These are phyloP conservation scores for Calamus simplicifolius DNA, from an alignment of 176 grass and related monocot genomes.

Conservation along the genomic window DNA sequence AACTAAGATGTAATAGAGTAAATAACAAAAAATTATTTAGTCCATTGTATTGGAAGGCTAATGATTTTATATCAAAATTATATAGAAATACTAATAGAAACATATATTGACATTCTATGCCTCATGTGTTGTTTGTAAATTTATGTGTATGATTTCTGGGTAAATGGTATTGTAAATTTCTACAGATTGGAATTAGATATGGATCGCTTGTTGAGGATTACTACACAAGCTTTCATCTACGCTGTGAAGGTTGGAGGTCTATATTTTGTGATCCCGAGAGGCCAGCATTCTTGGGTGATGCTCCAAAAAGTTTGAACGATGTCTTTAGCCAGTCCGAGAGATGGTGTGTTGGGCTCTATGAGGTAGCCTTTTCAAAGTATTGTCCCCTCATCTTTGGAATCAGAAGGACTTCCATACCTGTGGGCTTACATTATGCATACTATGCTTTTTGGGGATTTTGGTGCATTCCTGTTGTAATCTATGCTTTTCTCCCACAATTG, in stretches of 20 bases:
- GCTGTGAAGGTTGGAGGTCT: conserved; percentile 35
- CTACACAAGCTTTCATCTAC: conserved; percentile 27
- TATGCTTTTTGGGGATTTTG: conserved; percentile 21
- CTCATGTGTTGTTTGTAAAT: no score
- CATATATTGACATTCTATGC: no score
- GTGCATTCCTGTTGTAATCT: conserved; percentile 18
- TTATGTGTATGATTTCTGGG: background rate
- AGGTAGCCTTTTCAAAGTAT: conserved; percentile 26
- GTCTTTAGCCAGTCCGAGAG: conserved; percentile 29
- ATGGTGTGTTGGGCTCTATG: conserved; percentile 24
- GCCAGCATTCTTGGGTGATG: conserved; percentile 27
- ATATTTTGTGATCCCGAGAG: conserved; percentile 25
- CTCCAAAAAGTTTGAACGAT: conserved; percentile 34
- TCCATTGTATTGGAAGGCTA: no score
- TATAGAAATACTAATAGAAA: no score
- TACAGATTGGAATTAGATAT: conserved; percentile 32
- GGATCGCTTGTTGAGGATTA: conserved; percentile 42
- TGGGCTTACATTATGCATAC: conserved; percentile 12
- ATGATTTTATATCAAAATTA: no score
- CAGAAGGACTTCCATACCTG: conserved; percentile 10
- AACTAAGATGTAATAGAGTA: no score
- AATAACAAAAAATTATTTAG: no score
- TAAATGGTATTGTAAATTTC: no score
- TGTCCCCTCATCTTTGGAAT: conserved; percentile 22
- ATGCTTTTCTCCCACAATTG: conserved; percentile 32